These are phyloP conservation scores for Tremellales sp. DNA, from an alignment of 1,284 basidiomycete genomes.

Conservation along the genomic window DNA sequence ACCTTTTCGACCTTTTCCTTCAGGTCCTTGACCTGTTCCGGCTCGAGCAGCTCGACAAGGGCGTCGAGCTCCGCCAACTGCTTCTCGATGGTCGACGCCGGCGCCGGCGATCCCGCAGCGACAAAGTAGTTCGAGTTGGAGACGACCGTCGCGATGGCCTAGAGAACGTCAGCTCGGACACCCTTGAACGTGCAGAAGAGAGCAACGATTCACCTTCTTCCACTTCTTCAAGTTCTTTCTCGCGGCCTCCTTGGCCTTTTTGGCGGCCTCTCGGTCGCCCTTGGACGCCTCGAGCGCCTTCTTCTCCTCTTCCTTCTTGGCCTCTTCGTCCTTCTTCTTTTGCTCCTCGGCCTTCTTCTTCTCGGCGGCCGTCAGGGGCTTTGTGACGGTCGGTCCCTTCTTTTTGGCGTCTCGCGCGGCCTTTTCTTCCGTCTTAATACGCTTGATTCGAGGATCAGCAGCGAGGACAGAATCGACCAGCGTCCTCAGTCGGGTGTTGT, in stretches of 20 bases:
- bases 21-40: conserved; percentile 54
- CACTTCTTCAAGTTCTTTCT: conserved; percentile 55
- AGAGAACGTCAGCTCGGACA: background rate
- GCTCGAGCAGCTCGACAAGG: conserved; percentile 53
- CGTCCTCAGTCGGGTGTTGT: conserved; percentile 81
- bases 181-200: no score
- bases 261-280: conserved; percentile 75
- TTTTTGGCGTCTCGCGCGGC: conserved; percentile 92
- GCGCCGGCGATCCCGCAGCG: conserved; percentile 50
- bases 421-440: conserved; percentile 96
- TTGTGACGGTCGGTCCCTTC: conserved; percentile 55
- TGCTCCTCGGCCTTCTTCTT: conserved; percentile 69
- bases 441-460: conserved; percentile 91
- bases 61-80: conserved; percentile 56
- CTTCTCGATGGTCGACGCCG: conserved; percentile 52
- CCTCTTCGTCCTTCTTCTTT: conserved; percentile 69
- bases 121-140: conserved; percentile 58
- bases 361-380: conserved; percentile 61
- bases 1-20: conserved; percentile 54
- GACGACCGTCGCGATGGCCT: conserved; percentile 51
- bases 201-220: conserved; percentile 49
- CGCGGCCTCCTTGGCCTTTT: conserved; percentile 79
- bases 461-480: conserved; percentile 84
- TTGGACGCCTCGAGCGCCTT: conserved; percentile 44
- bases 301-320: conserved; percentile 72